phyloP scores from a whole-genome alignment of 1,139 yeast species.

The Hyphopichia fennica region DNA sequence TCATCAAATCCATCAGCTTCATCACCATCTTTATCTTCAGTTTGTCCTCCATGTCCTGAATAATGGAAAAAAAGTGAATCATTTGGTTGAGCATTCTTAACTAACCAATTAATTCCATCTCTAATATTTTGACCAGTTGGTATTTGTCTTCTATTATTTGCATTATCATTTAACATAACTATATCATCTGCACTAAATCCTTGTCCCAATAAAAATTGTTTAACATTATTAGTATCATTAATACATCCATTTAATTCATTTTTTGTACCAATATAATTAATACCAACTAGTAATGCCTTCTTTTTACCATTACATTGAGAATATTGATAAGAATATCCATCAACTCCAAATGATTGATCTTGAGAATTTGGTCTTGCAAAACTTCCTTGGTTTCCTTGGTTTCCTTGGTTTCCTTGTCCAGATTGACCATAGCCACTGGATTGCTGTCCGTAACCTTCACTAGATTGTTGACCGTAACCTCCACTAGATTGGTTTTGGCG shows the following conservation, averaged over 20 bases:
- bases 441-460: neutral
- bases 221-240: slow-evolving; percentile 72
- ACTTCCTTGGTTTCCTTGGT: slow-evolving; percentile 16
- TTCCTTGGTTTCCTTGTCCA: neutral
- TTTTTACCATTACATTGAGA: slow-evolving; percentile 74
- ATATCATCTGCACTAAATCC: slow-evolving; percentile 80
- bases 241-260: slow-evolving; percentile 82
- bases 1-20: slow-evolving; percentile 91
- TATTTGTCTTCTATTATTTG: slow-evolving; percentile 56
- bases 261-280: slow-evolving; percentile 75
- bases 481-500: neutral
- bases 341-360: slow-evolving; percentile 8
- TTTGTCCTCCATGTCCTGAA: slow-evolving; percentile 93
- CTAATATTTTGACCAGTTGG: slow-evolving; percentile 80
- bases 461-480: slow-evolving; percentile 1
- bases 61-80: slow-evolving; percentile 85
- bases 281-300: slow-evolving; percentile 84
- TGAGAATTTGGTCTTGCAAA: slow-evolving; percentile 20
- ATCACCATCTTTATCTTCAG: slow-evolving; percentile 79
- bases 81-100: slow-evolving; percentile 75
- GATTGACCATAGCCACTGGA: neutral
- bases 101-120: slow-evolving; percentile 91
- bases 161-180: slow-evolving; percentile 81
- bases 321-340: slow-evolving; percentile 48
- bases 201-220: slow-evolving; percentile 50